phyloP scores from a whole-genome alignment of 2,329 filamentous ascomycete species.

The Reticulascus tulasneorum region DNA sequence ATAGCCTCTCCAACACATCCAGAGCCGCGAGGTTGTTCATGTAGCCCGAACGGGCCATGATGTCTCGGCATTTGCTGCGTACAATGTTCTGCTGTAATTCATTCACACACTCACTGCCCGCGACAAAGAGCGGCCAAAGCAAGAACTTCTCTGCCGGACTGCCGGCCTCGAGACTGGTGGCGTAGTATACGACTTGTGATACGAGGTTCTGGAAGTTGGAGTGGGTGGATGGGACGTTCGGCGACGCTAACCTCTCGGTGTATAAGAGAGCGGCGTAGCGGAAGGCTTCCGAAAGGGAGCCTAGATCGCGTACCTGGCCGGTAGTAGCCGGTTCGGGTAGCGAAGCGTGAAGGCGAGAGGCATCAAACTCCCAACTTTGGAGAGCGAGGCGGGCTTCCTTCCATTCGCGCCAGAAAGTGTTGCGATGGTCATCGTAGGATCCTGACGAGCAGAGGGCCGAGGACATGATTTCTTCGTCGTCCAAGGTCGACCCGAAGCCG shows the following conservation, averaged over 20 bases:
- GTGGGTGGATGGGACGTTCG: conserved; percentile 66
- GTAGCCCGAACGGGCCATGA: conserved; percentile 85
- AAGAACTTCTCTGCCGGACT: conserved; percentile 80
- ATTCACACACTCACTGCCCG: conserved; percentile 83
- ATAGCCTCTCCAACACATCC: conserved; percentile 80
- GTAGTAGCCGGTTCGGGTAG: conserved; percentile 48
- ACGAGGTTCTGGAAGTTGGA: conserved; percentile 81
- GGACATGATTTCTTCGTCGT: conserved; percentile 50
- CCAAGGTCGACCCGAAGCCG: conserved; percentile 54
- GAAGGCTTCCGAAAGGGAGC: conserved; percentile 85
- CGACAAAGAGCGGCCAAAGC: conserved; percentile 89
- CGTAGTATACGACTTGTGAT: conserved; percentile 76
- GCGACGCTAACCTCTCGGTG: conserved; percentile 80
- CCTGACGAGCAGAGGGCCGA: conserved; percentile 37
- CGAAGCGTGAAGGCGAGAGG: conserved; percentile 44
- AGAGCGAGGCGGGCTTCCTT: conserved; percentile 71
- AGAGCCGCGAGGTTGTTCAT: conserved; percentile 88
- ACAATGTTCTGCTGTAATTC: conserved; percentile 75
- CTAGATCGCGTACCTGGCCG: conserved; percentile 67
- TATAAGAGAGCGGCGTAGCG: conserved; percentile 86
- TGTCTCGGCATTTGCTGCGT: conserved; percentile 75
- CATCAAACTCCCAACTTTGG: conserved; percentile 75
- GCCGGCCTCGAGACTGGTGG: conserved; percentile 70
- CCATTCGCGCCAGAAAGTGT: conserved; percentile 83
- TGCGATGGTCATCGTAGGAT: conserved; percentile 54